Evolutionary conservation across 495 filamentous ascomycete genomes (phyloP).

Genomic region (Opeltia flavorubescens): DNA sequence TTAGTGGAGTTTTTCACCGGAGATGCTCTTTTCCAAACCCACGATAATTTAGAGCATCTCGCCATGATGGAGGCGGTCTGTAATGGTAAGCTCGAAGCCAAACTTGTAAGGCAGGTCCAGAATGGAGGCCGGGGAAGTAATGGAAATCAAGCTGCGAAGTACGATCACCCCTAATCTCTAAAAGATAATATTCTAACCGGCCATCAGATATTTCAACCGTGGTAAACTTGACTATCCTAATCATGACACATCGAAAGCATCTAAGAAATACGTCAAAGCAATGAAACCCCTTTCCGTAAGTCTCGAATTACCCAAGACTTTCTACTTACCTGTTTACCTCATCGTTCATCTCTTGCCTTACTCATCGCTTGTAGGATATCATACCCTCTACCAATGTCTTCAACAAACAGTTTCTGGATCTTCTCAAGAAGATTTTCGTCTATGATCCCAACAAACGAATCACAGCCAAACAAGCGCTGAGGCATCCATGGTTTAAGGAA

Average conservation of each 20-base stretch:
- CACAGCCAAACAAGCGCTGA: slow-evolving; percentile 78
- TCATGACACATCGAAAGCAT: slow-evolving; percentile 72
- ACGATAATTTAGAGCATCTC: slow-evolving; percentile 93
- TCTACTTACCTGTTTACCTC: neutral
- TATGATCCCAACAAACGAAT: slow-evolving; percentile 87
- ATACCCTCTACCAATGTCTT: slow-evolving; percentile 70
- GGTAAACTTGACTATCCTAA: slow-evolving; percentile 78
- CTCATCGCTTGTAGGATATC: slow-evolving; percentile 51
- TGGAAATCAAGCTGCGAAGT: slow-evolving; percentile 71
- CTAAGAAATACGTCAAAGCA: slow-evolving; percentile 80
- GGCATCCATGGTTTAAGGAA: slow-evolving; percentile 93
- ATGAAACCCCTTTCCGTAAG: slow-evolving; percentile 84
- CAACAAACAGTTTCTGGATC: slow-evolving; percentile 72
- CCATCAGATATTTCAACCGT: slow-evolving; percentile 67
- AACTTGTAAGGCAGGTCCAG: slow-evolving; percentile 62
- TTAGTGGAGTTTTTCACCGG: slow-evolving; percentile 98
- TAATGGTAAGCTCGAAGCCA: slow-evolving; percentile 54
- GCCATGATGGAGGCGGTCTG: slow-evolving; percentile 99
- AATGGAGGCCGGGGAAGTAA: slow-evolving; percentile 46
- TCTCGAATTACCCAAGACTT: slow-evolving; percentile 2
- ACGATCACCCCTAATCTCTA: too few species aligned
- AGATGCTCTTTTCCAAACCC: slow-evolving; percentile 93
- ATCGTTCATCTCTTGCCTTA: neutral
- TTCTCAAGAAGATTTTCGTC: slow-evolving; percentile 81
- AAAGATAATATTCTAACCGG: slow-evolving; percentile 7